These are phyloP conservation scores for carrot (Daucus carota) DNA, from an alignment of 129 eudicot genomes.

Conservation along the genomic window DH1_v3.0 NC_030389.2:29447001-29447500, in stretches of 20 bases:
- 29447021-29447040: slow-evolving; percentile 20
- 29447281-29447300: slow-evolving; percentile 3
- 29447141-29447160: not conserved
- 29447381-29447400: too few relatives aligned
- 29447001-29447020: slow-evolving; percentile 40
- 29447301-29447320: not conserved
- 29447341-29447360: too few relatives aligned
- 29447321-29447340: too few relatives aligned
- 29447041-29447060: slow-evolving; percentile 19
- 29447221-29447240: not conserved
- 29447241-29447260: not conserved
- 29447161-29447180: not conserved
- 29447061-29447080: slow-evolving; percentile 2
- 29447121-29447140: not conserved
- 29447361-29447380: too few relatives aligned
- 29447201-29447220: not conserved
- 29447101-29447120: not conserved
- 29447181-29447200: not conserved
- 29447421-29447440: not conserved
- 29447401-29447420: not conserved
- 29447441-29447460: not conserved
- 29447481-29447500: not conserved
- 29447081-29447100: not conserved
- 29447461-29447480: not conserved
- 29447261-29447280: not conserved